A percentile compares a stretch with the other conserved stretches of the same genome.
These are phyloP conservation scores for Sporothrix curviconia DNA, from an alignment of 2,329 filamentous ascomycete species.

Conservation along the genomic window DNA sequence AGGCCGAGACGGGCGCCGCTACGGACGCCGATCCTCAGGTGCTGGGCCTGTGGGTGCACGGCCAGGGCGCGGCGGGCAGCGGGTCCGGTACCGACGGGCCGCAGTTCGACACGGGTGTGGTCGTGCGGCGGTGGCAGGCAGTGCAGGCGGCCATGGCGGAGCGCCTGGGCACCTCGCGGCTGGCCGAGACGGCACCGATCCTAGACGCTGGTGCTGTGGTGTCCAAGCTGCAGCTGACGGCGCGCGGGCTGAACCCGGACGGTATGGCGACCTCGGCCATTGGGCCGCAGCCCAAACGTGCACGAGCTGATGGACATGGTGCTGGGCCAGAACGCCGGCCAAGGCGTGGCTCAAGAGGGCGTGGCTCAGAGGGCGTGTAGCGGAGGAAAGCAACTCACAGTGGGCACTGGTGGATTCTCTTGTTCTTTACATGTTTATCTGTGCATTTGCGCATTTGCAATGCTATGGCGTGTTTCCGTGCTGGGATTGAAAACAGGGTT, in stretches of 20 bases:
- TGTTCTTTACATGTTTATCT: too few species aligned
- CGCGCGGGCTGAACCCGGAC: slow-evolving; percentile 10
- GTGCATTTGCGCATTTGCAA: too few species aligned
- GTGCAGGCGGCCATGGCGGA: slow-evolving; percentile 21
- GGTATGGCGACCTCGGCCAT: slow-evolving; percentile 40
- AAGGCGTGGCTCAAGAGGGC: background rate
- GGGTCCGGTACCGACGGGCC: background rate
- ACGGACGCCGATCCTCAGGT: slow-evolving; percentile 28
- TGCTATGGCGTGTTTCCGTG: too few species aligned
- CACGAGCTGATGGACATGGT: slow-evolving; percentile 31
- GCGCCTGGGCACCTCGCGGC: slow-evolving; percentile 6
- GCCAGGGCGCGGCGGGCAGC: slow-evolving; percentile 7
- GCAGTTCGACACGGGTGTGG: slow-evolving; percentile 23
- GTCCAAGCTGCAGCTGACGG: background rate
- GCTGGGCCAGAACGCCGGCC: slow-evolving; percentile 5
- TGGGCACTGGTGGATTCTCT: too few species aligned
- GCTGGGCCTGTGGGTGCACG: slow-evolving; percentile 51
- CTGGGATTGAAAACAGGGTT: too few species aligned
- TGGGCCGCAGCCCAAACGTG: slow-evolving; percentile 38
- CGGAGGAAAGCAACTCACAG: background rate
- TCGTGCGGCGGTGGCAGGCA: slow-evolving; percentile 37
- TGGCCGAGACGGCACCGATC: slow-evolving; percentile 8
- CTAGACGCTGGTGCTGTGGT: slow-evolving; percentile 10
- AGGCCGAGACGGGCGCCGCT: background rate
- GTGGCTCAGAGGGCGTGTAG: background rate